Conservation (phyloP, 768 basidiomycete genomes). For the Tricholoma bakamatsutake region DNA sequence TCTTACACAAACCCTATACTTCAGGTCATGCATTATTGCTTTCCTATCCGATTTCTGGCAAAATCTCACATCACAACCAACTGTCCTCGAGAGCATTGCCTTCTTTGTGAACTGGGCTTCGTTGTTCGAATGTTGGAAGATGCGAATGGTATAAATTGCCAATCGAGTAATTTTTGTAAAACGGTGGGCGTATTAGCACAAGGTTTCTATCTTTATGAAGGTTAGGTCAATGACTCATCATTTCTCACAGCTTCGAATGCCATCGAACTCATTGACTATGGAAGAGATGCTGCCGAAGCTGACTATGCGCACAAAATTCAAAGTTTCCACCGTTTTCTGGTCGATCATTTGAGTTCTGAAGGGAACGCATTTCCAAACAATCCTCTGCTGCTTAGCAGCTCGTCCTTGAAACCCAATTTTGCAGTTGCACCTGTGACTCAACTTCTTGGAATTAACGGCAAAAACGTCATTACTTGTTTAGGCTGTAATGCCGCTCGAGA, state of each 20-base stretch:
- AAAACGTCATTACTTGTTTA: slow-evolving; percentile 68
- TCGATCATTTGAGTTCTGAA: slow-evolving; percentile 79
- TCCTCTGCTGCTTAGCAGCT: slow-evolving; percentile 39
- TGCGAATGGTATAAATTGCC: slow-evolving; percentile 89
- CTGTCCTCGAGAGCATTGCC: slow-evolving; percentile 87
- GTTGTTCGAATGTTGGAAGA: slow-evolving; percentile 94
- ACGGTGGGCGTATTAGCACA: slow-evolving; percentile 86
- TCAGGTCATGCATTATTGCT: slow-evolving; percentile 84
- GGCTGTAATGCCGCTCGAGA: slow-evolving; percentile 66
- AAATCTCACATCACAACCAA: slow-evolving; percentile 89
- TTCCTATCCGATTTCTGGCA: slow-evolving; percentile 73
- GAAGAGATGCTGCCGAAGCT: slow-evolving; percentile 63
- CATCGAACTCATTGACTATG: slow-evolving; percentile 87
- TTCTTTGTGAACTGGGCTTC: slow-evolving; percentile 94
- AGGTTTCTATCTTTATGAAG: slow-evolving; percentile 36
- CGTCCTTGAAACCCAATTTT: slow-evolving; percentile 20
- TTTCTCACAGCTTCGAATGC: slow-evolving; percentile 53
- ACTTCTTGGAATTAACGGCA: slow-evolving; percentile 74
- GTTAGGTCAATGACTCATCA: neutral
- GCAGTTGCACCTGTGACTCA: slow-evolving; percentile 77
- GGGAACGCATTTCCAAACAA: slow-evolving; percentile 61
- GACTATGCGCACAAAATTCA: slow-evolving; percentile 90
- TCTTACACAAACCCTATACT: slow-evolving; percentile 92
- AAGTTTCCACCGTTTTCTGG: slow-evolving; percentile 88
- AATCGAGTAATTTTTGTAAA: slow-evolving; percentile 95